A percentile compares a stretch with the other conserved stretches of the same genome.
These are phyloP conservation scores for Paspalum notatum DNA, from an alignment of 176 grass and related monocot genomes.

Conservation along the genomic window DNA sequence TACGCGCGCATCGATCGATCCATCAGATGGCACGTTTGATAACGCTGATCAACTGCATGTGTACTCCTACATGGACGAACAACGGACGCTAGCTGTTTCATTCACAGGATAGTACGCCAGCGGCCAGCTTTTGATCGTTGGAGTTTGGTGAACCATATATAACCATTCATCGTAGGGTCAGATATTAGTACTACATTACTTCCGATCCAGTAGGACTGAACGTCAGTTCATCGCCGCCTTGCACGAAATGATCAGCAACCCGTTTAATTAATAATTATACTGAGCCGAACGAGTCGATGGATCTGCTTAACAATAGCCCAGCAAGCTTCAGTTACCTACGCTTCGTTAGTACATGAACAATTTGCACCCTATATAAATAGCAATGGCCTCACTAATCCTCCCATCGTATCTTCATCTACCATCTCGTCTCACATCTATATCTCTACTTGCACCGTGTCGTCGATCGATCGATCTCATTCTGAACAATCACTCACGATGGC, in stretches of 20 bases:
- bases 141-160: background rate
- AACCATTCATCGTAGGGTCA: background rate
- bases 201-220: too few relatives aligned
- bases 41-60: too few relatives aligned
- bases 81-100: background rate
- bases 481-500: background rate
- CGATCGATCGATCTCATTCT: background rate
- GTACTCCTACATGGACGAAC: too few relatives aligned
- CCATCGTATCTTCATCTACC: background rate
- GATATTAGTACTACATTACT: background rate
- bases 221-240: background rate
- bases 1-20: too few relatives aligned
- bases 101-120: background rate
- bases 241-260: conserved; percentile 13
- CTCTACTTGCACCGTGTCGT: background rate
- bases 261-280: background rate
- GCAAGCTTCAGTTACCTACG: background rate
- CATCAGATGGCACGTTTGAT: too few relatives aligned
- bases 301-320: background rate
- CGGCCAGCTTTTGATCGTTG: background rate
- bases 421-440: background rate
- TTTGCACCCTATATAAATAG: background rate
- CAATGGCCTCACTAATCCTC: background rate
- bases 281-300: too few relatives aligned
- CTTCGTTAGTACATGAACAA: background rate